phyloP scores from a whole-genome alignment of 257 asterid genomes.

The Jacaranda copaia region DNA sequence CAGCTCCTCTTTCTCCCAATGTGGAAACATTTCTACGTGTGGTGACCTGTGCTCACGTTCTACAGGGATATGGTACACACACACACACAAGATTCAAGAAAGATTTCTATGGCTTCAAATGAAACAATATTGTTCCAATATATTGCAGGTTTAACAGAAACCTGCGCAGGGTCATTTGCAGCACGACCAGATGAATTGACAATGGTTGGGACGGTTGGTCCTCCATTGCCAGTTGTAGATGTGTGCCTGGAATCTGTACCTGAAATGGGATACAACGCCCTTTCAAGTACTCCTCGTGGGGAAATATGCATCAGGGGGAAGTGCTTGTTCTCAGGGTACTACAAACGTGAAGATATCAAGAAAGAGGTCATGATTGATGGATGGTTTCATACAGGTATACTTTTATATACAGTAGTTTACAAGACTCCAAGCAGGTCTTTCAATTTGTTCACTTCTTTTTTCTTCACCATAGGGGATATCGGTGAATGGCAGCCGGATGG shows the following conservation, averaged over 20 bases:
- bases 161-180: slow-evolving; percentile 88
- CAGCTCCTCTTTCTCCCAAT: slow-evolving; percentile 80
- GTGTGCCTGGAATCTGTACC: slow-evolving; percentile 81
- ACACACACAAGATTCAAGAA: too few relatives aligned
- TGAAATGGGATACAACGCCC: slow-evolving; percentile 85
- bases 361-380: slow-evolving; percentile 71
- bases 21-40: slow-evolving; percentile 88
- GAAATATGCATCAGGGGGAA: slow-evolving; percentile 84
- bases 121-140: background rate
- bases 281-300: slow-evolving; percentile 70
- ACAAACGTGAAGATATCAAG: slow-evolving; percentile 77
- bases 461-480: slow-evolving; percentile 62
- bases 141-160: slow-evolving; percentile 81
- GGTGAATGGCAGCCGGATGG: slow-evolving; percentile 89
- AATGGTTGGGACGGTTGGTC: slow-evolving; percentile 87
- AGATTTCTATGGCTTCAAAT: background rate
- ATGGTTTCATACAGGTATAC: slow-evolving; percentile 87
- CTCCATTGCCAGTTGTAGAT: slow-evolving; percentile 79
- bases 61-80: slow-evolving; percentile 78
- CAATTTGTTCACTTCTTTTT: background rate
- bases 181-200: slow-evolving; percentile 72
- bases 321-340: slow-evolving; percentile 83
- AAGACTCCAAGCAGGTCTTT: background rate
- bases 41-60: slow-evolving; percentile 80
- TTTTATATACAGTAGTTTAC: background rate